Evolutionary conservation across 805 yeast species (phyloP).

Genomic region (Dipodascus albidus): DNA sequence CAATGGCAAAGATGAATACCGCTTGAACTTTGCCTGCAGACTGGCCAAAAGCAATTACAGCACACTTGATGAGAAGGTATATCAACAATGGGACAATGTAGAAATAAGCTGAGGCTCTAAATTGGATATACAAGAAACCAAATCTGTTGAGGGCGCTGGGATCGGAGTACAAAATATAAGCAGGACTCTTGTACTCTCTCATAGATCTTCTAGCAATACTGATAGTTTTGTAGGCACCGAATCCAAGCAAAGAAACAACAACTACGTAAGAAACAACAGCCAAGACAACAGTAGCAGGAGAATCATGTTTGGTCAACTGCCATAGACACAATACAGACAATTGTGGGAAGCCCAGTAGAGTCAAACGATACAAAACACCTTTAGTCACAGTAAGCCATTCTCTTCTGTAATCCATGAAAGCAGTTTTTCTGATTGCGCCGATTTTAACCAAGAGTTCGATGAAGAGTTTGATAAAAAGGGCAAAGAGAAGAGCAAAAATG

Average conservation of each 20-base stretch:
- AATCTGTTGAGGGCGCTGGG: constrained; percentile 67
- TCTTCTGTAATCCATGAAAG: constrained; percentile 64
- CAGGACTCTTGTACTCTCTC: constrained; percentile 75
- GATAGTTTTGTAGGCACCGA: constrained; percentile 67
- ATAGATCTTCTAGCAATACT: constrained; percentile 63
- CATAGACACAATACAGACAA: constrained; percentile 70
- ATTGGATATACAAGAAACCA: constrained; percentile 89
- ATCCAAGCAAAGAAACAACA: constrained; percentile 46
- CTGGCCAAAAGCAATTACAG: constrained; percentile 83
- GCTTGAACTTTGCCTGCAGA: constrained; percentile 72
- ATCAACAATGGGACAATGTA: constrained; percentile 57
- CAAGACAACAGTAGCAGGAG: constrained; percentile 70
- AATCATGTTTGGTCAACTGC: constrained; percentile 78
- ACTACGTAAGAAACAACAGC: constrained; percentile 62
- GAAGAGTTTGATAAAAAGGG: constrained; percentile 56
- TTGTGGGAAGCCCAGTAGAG: constrained; percentile 81
- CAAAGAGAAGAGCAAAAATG: constrained; percentile 44
- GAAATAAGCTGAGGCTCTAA: constrained; percentile 76
- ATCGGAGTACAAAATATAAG: constrained; percentile 82
- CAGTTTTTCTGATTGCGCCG: constrained; percentile 46
- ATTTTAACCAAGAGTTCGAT: constrained; percentile 53
- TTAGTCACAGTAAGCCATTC: constrained; percentile 80
- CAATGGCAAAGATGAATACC: constrained; percentile 61
- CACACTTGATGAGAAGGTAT: constrained; percentile 61
- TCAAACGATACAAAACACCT: constrained; percentile 78